Evolutionary conservation across 345 rosid genomes (phyloP).

Genomic region (Isatis tinctoria): DNA sequence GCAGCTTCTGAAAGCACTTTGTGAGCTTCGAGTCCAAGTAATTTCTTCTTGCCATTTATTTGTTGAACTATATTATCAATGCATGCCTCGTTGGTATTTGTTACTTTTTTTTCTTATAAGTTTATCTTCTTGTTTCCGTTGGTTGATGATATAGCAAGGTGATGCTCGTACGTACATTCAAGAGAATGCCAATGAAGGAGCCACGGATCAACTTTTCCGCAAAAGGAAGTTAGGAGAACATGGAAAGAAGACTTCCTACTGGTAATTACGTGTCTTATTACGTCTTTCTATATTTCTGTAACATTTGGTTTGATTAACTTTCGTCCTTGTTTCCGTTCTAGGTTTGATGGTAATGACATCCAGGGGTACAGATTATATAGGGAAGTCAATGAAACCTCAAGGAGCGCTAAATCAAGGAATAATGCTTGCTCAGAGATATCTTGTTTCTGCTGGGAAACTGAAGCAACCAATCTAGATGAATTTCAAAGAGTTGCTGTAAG

Average conservation of each 20-base stretch:
- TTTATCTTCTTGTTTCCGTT: neutral
- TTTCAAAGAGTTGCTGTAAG: conserved; percentile 57
- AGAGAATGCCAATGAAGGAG: conserved; percentile 46
- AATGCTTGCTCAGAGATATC: conserved; percentile 32
- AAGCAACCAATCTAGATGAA: conserved; percentile 74
- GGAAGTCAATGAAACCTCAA: conserved; percentile 41
- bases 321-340: conserved; percentile 11
- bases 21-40: conserved; percentile 84
- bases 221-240: conserved; percentile 64
- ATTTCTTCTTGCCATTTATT: neutral
- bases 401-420: conserved; percentile 33
- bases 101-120: neutral
- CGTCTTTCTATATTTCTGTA: conserved; percentile 3
- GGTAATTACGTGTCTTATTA: conserved; percentile 42
- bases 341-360: conserved; percentile 70
- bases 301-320: conserved; percentile 18
- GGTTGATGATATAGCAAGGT: conserved; percentile 54
- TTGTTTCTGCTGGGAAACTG: conserved; percentile 59
- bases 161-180: conserved; percentile 57
- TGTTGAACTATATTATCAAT: conserved; percentile 9
- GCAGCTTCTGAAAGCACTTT: conserved; percentile 66
- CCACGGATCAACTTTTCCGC: conserved; percentile 45
- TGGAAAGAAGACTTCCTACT: conserved; percentile 63
- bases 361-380: conserved; percentile 76
- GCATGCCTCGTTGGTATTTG: neutral